Evolutionary conservation across 257 asterid species (phyloP).

Genomic region (Scutellaria galericulata): DNA sequence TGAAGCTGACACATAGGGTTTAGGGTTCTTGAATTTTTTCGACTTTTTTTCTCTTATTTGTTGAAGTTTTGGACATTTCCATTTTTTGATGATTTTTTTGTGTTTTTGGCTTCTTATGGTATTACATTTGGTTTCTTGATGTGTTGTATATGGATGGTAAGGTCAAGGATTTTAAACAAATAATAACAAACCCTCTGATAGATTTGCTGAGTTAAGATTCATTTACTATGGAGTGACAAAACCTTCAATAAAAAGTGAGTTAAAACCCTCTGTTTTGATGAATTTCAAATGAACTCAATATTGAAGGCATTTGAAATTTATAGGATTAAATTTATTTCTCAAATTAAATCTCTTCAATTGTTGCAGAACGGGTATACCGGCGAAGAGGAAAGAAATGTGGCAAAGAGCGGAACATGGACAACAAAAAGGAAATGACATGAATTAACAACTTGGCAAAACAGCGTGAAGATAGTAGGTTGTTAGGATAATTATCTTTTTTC

Average conservation of each 20-base stretch:
- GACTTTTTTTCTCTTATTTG: no score
- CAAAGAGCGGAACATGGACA: no score
- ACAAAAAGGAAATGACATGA: no score
- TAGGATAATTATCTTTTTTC: no score
- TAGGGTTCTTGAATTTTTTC: no score
- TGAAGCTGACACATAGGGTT: no score
- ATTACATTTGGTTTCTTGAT: not conserved
- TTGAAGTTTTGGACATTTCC: no score
- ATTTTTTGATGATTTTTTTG: no score
- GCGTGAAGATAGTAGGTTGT: no score
- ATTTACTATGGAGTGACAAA: not conserved
- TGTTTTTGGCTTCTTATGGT: not conserved
- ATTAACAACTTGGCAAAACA: no score
- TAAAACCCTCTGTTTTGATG: slow-evolving; percentile 3
- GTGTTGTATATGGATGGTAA: not conserved
- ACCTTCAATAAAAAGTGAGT: not conserved
- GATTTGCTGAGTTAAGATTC: not conserved
- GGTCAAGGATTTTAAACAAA: not conserved
- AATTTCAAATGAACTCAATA: slow-evolving; percentile 1
- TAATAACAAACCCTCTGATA: not conserved
- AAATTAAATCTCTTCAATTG: slow-evolving; percentile 5
- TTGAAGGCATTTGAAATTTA: slow-evolving; percentile 4
- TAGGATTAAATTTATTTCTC: not conserved
- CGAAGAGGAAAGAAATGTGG: no score
- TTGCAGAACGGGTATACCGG: no score